phyloP scores from a whole-genome alignment of 2,329 filamentous ascomycete species.

The Colletotrichum truncatum region DNA sequence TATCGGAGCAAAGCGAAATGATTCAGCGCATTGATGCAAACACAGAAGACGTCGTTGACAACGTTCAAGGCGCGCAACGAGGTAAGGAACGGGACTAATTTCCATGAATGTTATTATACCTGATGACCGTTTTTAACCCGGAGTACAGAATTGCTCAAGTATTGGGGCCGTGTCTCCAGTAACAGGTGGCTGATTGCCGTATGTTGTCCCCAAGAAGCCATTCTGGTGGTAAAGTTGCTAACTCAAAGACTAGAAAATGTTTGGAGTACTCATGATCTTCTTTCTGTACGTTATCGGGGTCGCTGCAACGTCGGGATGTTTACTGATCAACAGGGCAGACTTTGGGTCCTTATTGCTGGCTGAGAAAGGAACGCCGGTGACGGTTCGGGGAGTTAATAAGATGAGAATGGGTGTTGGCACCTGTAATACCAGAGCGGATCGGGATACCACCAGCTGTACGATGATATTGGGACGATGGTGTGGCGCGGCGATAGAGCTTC shows the following conservation, averaged over 20 bases:
- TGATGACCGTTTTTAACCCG: neutral
- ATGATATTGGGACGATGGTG: conserved; percentile 20
- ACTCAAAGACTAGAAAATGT: conserved; percentile 61
- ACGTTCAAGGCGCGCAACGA: conserved; percentile 94
- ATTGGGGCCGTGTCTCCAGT: conserved; percentile 92
- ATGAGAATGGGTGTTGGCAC: conserved; percentile 11
- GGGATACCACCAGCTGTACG: conserved; percentile 12
- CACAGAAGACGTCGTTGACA: conserved; percentile 97
- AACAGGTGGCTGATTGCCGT: conserved; percentile 91
- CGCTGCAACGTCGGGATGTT: conserved; percentile 20
- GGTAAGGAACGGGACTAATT: neutral
- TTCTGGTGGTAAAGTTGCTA: neutral
- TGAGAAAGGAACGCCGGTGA: conserved; percentile 35
- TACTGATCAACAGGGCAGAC: conserved; percentile 42
- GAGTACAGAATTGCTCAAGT: conserved; percentile 82
- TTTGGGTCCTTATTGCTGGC: conserved; percentile 75
- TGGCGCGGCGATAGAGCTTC: conserved; percentile 18
- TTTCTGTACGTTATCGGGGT: conserved; percentile 64
- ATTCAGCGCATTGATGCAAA: conserved; percentile 97
- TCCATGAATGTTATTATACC: neutral
- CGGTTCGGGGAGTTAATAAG: neutral
- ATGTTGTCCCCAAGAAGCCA: neutral
- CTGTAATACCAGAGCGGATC: conserved; percentile 26
- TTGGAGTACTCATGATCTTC: conserved; percentile 94
- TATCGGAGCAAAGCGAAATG: conserved; percentile 96